Base-by-base conservation (phyloP, 1,284 basidiomycete species). In the Boletellus deceptivus region DNA sequence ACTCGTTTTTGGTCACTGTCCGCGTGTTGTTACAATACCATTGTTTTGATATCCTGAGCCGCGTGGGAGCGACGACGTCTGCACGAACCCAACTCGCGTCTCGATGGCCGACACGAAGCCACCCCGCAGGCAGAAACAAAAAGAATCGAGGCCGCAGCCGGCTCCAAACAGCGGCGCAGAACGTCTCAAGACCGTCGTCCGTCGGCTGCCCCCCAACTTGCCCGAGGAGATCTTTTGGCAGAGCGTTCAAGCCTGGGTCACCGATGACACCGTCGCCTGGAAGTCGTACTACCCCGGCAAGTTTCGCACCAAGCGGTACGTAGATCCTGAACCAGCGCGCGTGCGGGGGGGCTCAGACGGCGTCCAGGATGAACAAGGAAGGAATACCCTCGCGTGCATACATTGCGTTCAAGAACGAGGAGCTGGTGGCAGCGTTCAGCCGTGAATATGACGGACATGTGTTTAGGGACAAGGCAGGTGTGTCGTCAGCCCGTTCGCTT, bases 201-300 rank as follows among this genome's bases (percentile, higher is more conserved):
- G 95, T 29, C 75, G 93, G 22, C 76, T 98, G 7, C 96, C 96
- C 1, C 89, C 95, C 9, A 94, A 93, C 60, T 75, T 99, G 1
- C 95, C 96, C 2, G 93, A 94, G 62, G 83, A 85, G 1, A 74
- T 96, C 46, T 98, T 99, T 70, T 98, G 96, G 96, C 82, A 88
- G 60, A 91, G 89, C 55, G 91, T 96, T 4, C 76, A 84, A 48
- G 72, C 79, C 2, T 98, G 93, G 93, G 84, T 96, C 16, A 78
- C 80, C 0, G 85, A 90, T 6, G 84, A 91, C 35, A 84, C 84
- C 2, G 74, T 79, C 31, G 67, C 72, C 7, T 92, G 86, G 88
- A 87, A 81, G 64, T 64, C 72, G 0, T 92, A 78, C 63, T 79
- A 80, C 57, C 76, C 76, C 13, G 91, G 91, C 6, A 88, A 89